These are phyloP conservation scores for Nicotiana benthamiana DNA, from an alignment of 257 asterid species.

Conservation along the genomic window DNA sequence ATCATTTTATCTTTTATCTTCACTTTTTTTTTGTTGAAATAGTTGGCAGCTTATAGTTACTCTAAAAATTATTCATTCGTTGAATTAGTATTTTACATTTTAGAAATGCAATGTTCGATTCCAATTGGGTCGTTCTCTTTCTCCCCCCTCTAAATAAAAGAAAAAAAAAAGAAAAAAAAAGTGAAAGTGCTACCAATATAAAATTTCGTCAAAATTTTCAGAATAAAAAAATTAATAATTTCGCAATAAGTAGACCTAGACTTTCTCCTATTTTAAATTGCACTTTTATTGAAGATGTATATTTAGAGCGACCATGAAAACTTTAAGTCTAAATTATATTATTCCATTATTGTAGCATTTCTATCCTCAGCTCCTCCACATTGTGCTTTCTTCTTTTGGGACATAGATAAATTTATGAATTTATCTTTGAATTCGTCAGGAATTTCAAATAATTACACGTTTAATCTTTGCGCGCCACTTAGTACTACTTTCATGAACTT, in stretches of 20 bases:
- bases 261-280: not conserved
- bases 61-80: not conserved
- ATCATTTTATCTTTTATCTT: not conserved
- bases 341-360: too few relatives aligned
- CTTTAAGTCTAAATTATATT: too few relatives aligned
- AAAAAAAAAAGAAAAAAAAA: too few relatives aligned
- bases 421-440: too few relatives aligned
- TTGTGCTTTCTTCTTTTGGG: too few relatives aligned
- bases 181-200: not conserved
- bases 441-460: too few relatives aligned
- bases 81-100: not conserved
- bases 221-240: not conserved
- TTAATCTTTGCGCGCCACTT: too few relatives aligned
- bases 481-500: too few relatives aligned
- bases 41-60: not conserved
- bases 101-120: not conserved
- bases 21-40: not conserved
- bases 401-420: too few relatives aligned
- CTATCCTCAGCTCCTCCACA: too few relatives aligned
- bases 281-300: too few relatives aligned
- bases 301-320: too few relatives aligned
- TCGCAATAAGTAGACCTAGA: not conserved
- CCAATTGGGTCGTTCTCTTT: not conserved
- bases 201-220: not conserved
- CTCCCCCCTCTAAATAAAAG: not conserved